These are phyloP conservation scores for Penicillium paneum DNA, from an alignment of 2,329 filamentous ascomycete species.

Conservation along the genomic window DNA sequence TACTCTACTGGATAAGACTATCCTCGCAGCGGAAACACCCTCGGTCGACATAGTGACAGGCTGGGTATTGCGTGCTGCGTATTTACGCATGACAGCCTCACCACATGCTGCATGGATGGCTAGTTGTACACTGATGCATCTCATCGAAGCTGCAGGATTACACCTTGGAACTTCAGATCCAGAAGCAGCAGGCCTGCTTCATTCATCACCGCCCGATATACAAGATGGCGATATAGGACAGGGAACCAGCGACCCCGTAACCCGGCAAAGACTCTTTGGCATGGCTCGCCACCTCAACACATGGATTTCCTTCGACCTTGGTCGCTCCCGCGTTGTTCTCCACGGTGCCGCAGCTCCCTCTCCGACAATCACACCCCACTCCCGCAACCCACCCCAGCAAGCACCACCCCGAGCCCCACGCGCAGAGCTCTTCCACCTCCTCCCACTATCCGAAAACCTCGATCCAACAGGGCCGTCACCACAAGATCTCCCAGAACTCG, in stretches of 20 bases:
- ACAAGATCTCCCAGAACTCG: slow-evolving; percentile 43
- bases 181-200: slow-evolving; percentile 6
- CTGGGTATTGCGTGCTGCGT: slow-evolving; percentile 55
- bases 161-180: slow-evolving; percentile 28
- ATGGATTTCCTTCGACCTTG: slow-evolving; percentile 60
- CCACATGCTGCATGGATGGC: slow-evolving; percentile 56
- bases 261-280: slow-evolving; percentile 46
- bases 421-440: slow-evolving; percentile 50
- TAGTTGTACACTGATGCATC: slow-evolving; percentile 57
- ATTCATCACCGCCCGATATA: slow-evolving; percentile 1
- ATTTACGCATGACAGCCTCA: slow-evolving; percentile 53
- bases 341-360: slow-evolving; percentile 43
- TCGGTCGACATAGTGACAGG: slow-evolving; percentile 34
- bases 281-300: slow-evolving; percentile 58
- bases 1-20: slow-evolving; percentile 45
- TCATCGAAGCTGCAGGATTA: slow-evolving; percentile 52
- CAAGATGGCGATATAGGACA: background rate
- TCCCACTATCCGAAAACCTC: slow-evolving; percentile 54
- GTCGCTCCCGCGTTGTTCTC: slow-evolving; percentile 52
- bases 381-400: slow-evolving; percentile 31
- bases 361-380: slow-evolving; percentile 29
- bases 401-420: background rate
- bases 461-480: slow-evolving; percentile 48
- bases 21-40: slow-evolving; percentile 24
- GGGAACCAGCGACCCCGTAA: slow-evolving; percentile 33